These are phyloP conservation scores for Cercospora sp. DNA, from an alignment of 2,329 filamentous ascomycete genomes.

Conservation along the genomic window DNA sequence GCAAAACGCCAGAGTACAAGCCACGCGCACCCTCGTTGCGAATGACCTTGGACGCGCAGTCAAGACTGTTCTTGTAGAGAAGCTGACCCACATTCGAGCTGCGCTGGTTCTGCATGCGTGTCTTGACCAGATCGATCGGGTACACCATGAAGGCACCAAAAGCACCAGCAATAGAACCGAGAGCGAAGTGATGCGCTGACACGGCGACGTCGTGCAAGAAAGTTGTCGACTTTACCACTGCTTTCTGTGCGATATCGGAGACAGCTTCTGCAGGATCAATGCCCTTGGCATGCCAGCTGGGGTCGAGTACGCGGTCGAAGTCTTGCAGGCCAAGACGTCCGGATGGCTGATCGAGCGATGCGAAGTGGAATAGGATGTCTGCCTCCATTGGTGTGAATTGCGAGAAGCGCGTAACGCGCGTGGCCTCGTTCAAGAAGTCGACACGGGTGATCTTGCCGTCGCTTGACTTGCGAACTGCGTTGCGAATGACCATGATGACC, in stretches of 20 bases:
- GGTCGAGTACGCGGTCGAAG: constrained; percentile 92
- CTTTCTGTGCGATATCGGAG: constrained; percentile 54
- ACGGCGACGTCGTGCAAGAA: constrained; percentile 67
- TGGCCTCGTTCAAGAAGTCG: constrained; percentile 93
- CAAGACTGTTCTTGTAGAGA: constrained; percentile 94
- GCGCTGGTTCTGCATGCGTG: constrained; percentile 96
- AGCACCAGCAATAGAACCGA: constrained; percentile 87
- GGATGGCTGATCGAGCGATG: constrained; percentile 84
- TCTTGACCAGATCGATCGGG: constrained; percentile 98
- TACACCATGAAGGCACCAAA: constrained; percentile 99
- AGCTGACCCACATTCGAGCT: constrained; percentile 77
- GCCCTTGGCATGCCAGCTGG: constrained; percentile 72
- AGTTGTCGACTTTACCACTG: constrained; percentile 56
- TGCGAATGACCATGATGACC: constrained; percentile 87
- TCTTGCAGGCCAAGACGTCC: constrained; percentile 78
- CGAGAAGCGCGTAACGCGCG: constrained; percentile 87
- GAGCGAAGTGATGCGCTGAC: constrained; percentile 83
- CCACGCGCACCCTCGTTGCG: constrained; percentile 87
- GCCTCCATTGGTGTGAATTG: constrained; percentile 98
- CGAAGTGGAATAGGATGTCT: constrained; percentile 98
- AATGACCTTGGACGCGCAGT: constrained; percentile 91
- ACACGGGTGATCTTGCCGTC: constrained; percentile 93
- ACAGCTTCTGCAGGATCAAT: constrained; percentile 47
- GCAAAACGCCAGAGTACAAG: constrained; percentile 90
- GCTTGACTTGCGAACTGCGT: constrained; percentile 75